These are phyloP conservation scores for Eremochloa ophiuroides DNA, from an alignment of 176 grass and related monocot species.

Conservation along the genomic window DNA sequence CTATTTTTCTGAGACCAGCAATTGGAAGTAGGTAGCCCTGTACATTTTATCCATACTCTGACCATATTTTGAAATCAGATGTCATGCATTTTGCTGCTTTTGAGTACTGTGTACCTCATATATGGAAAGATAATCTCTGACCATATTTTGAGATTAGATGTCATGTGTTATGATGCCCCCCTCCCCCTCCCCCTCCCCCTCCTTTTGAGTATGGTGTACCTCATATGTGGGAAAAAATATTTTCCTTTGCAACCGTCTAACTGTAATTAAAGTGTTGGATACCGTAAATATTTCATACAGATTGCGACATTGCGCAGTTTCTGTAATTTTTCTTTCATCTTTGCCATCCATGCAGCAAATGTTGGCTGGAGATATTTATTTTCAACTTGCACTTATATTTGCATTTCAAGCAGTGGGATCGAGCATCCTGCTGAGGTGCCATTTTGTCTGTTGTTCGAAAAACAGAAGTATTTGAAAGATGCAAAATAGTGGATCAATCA, in stretches of 20 bases:
- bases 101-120: background rate
- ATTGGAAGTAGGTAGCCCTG: constrained; percentile 3
- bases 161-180: background rate
- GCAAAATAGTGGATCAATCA: background rate
- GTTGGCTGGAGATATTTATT: background rate
- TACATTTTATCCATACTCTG: constrained; percentile 26
- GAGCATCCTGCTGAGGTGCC: background rate
- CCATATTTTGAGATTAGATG: constrained; percentile 33
- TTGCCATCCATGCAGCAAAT: background rate
- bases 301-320: background rate
- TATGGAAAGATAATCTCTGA: constrained; percentile 19
- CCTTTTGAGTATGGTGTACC: background rate
- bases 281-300: background rate
- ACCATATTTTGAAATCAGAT: constrained; percentile 40
- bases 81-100: background rate
- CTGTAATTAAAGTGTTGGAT: constrained; percentile 22
- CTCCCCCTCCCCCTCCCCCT: background rate
- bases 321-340: background rate
- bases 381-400: background rate
- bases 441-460: background rate
- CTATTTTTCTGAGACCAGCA: constrained; percentile 13
- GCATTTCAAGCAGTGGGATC: background rate
- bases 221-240: background rate
- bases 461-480: background rate
- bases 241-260: background rate